Conservation (phyloP, 805 yeast genomes). For the Saturnispora quitensis region DNA sequence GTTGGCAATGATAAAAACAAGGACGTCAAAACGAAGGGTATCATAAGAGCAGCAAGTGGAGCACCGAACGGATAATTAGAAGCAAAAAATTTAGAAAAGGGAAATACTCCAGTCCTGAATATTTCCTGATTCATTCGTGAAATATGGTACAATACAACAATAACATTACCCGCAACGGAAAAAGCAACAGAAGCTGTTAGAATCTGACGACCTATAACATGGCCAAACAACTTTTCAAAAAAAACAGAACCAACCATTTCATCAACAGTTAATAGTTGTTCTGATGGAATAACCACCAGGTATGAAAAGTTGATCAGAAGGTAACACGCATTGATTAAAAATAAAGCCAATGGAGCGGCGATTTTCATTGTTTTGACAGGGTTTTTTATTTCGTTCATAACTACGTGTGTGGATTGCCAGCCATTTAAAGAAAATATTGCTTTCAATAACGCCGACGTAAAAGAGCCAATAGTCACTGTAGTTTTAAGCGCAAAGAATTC, state of each 20-base stretch:
- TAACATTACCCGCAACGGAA: conserved; percentile 48
- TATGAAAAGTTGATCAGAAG: conserved; percentile 42
- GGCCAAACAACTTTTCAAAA: conserved; percentile 43
- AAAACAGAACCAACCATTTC: conserved; percentile 44
- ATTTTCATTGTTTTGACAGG: conserved; percentile 41
- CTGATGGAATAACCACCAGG: conserved; percentile 40
- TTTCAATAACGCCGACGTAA: conserved; percentile 42
- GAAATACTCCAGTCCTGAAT: conserved; percentile 46
- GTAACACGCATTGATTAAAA: conserved; percentile 36
- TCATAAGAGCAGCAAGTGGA: conserved; percentile 37
- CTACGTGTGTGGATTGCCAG: conserved; percentile 48
- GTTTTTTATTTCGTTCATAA: conserved; percentile 44
- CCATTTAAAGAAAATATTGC: conserved; percentile 45
- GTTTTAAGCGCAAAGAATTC: conserved; percentile 24
- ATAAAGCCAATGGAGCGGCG: conserved; percentile 45
- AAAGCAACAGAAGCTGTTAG: conserved; percentile 42
- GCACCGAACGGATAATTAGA: conserved; percentile 48
- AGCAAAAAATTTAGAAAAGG: conserved; percentile 41
- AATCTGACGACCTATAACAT: conserved; percentile 37
- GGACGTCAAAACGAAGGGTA: conserved; percentile 36
- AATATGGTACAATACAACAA: conserved; percentile 44
- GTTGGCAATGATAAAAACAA: conserved; percentile 35
- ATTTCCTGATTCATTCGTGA: conserved; percentile 50
- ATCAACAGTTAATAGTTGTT: conserved; percentile 36
- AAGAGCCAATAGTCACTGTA: conserved; percentile 31